A percentile compares a stretch with the other conserved stretches of the same genome.
Evolutionary conservation across 176 grass and related monocot genomes (phyloP).

Genomic region (Luzula sylvatica): DNA sequence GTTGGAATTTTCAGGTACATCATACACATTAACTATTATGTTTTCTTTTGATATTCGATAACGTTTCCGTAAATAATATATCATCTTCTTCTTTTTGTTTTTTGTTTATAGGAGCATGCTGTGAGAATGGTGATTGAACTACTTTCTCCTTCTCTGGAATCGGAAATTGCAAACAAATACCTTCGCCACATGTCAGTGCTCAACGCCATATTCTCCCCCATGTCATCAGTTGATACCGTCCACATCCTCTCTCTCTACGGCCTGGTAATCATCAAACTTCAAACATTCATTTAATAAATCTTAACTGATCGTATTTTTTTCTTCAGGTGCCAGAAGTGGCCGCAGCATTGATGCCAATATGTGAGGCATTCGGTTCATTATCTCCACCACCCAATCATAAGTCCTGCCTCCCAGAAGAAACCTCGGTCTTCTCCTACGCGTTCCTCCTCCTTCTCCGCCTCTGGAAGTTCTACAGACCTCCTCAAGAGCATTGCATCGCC

Average conservation of each 20-base stretch:
- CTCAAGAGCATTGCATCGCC: conserved; percentile 60
- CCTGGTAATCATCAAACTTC: conserved; percentile 36
- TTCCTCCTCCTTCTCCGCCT: conserved; percentile 91
- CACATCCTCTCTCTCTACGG: conserved; percentile 86
- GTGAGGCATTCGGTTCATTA: conserved; percentile 91
- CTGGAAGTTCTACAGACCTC: conserved; percentile 93
- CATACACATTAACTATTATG: not conserved
- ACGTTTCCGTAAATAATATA: not conserved
- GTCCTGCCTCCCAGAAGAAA: conserved; percentile 50
- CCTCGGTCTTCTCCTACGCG: conserved; percentile 80
- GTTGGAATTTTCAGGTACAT: conserved; percentile 96
- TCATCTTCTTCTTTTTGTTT: not conserved
- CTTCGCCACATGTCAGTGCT: conserved; percentile 54
- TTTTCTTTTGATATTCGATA: conserved; percentile 1
- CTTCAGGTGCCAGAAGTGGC: conserved; percentile 78
- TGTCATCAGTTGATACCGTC: conserved; percentile 52
- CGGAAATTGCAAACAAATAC: conserved; percentile 26
- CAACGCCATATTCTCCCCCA: conserved; percentile 39
- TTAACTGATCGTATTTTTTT: too few species aligned
- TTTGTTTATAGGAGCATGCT: conserved; percentile 69
- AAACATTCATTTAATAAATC: too few species aligned
- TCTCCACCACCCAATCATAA: conserved; percentile 62
- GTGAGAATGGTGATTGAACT: conserved; percentile 61
- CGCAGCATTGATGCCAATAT: conserved; percentile 86
- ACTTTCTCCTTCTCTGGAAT: conserved; percentile 27